Evolutionary conservation across 495 filamentous ascomycete species (phyloP), one percentile per base, ranked within the genome.

Genomic region (Cladorrhinum samala): DNA sequence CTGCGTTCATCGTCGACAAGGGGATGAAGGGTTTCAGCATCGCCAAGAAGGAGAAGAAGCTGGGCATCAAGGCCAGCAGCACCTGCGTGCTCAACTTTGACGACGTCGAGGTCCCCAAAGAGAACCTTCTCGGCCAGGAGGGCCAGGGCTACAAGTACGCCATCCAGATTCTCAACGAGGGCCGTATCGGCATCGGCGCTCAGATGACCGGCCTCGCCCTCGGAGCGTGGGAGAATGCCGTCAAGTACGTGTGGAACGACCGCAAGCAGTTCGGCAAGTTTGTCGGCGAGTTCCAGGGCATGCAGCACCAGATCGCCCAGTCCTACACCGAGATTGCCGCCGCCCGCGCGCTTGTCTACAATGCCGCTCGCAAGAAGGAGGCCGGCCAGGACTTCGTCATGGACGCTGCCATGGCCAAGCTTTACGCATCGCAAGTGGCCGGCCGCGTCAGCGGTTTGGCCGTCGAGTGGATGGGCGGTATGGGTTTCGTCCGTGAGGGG

Each of bases 21-120:
- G 83, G 75, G 60, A 87, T 83, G 46, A 84, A 85, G 51, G 93
- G 93, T 3, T 97, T 99, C 78, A 83, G 80, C 16, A 91, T 99
- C 66, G 89, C 93, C 17, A 99, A 99, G 81, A 99, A 99, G 77
- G 93, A 99, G 78, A 96, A 95, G 84, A 99, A 99, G 78, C 83
- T 99, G 27, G 93, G 93, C 40, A 99, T 99, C 72, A 83, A 78
- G 50, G 93, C 93, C 2, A 92, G 87, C 74, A 91, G 87, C 75
- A 99, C 93, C 18, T 99, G 93, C 70, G 90, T 94, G 43, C 78
- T 99, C 64, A 99, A 85, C 78, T 96, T 99, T 56, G 93, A 99
- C 69, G 93, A 97, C 63, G 92, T 97, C 20, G 83, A 93, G 63
- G 81, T 99, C 16, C 92, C 75, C 24, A 83, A 83, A 67, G 86